Base-by-base conservation (phyloP, 495 filamentous ascomycete species). In the Aspergillus indologenus region DNA sequence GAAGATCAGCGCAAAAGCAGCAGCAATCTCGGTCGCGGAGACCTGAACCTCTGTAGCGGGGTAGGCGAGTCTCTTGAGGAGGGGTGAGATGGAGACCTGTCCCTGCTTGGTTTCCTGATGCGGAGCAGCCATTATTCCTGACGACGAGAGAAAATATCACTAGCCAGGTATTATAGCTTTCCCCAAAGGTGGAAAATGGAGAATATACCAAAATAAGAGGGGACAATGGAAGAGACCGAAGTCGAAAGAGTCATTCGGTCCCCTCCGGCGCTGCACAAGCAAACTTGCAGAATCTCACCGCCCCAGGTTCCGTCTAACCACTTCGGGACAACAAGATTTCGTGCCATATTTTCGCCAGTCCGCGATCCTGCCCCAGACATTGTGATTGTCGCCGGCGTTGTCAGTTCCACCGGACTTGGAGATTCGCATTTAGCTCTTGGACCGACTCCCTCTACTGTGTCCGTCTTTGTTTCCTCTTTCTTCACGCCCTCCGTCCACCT, bases 1-100 rank as follows among this genome's bases (percentile, higher is more conserved):
- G 68, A 98, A 97, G 68, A 96, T 93, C 62, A 89, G 79, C 3
- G 90, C 86, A 62, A 99, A 87, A 17, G 94, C 92, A 8, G 87
- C 75, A 56, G 92, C 91, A 65, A 99, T 93, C 60, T 96, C 89
- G 40, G 86, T 80, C 19, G 92, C 87, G 19, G 84, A 83, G 14
- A 92, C 86, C 21, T 78, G 73, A 23, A 71, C 66, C 19, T 74
- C 67, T 0, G 83, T 78, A 31, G 82, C 76, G 53, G 90, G 86
- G 83, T 90, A 88, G 17, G 80, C 85, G 22, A 98, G 81, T 43
- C 85, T 81, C 59, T 89, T 85, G 53, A 98, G 85, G 17, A 98
- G 82, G 17, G 89, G 85, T 7, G 88, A 86, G 64, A 98, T 91
- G 51, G 90, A 89, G 65, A 90, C 71, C n/a, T 68, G 56, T 58